phyloP scores from a whole-genome alignment of 441 rosid genomes.

The Sinapis alba region DNA sequence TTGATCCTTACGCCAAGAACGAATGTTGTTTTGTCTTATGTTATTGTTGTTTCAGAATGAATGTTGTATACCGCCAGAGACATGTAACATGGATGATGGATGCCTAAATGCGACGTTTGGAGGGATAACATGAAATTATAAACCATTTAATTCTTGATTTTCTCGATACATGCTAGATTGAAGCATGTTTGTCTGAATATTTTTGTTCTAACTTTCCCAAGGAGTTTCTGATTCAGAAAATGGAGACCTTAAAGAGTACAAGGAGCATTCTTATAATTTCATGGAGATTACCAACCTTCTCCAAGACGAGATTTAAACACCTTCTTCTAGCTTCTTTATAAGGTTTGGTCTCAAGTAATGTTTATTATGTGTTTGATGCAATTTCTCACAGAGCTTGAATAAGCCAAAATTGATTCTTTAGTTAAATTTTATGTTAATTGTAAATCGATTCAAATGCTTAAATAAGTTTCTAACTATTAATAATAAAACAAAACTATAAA shows the following conservation, averaged over 20 bases:
- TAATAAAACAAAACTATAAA: not conserved
- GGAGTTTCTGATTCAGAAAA: not conserved
- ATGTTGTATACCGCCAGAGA: conserved; percentile 72
- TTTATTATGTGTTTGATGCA: not conserved
- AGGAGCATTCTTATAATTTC: not conserved
- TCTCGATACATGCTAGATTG: not conserved
- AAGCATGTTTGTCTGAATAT: not conserved
- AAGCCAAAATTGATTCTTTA: not conserved
- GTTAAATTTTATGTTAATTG: not conserved
- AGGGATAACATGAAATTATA: no score
- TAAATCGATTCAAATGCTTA: not conserved
- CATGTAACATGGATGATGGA: conserved; percentile 52
- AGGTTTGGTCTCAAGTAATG: not conserved
- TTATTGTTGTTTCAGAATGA: conserved; percentile 47
- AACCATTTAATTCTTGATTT: not conserved
- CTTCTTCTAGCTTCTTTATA: not conserved
- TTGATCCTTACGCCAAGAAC: no score
- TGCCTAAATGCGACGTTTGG: conserved; percentile 55
- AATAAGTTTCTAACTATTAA: no score
- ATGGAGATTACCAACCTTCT: not conserved
- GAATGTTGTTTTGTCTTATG: not conserved
- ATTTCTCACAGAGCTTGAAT: not conserved
- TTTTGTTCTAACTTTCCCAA: not conserved
- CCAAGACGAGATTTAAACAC: not conserved
- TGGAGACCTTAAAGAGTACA: not conserved